These are phyloP conservation scores for Aspergillus leporis DNA, from an alignment of 495 filamentous ascomycete genomes.

Conservation along the genomic window DNA sequence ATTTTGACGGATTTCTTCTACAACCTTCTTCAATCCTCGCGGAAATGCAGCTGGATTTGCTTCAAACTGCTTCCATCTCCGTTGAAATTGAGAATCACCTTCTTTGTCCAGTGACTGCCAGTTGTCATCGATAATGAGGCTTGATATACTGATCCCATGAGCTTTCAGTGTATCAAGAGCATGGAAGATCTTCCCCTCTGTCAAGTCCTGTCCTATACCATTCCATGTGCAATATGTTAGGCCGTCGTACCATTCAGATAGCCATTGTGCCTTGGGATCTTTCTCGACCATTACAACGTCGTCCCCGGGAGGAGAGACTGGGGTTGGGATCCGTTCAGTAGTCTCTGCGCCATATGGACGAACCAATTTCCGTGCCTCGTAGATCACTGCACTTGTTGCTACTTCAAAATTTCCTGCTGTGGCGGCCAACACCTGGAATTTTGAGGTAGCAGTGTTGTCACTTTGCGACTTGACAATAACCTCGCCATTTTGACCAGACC, in stretches of 20 bases:
- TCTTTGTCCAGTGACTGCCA: constrained; percentile 81
- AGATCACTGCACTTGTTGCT: constrained; percentile 79
- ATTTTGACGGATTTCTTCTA: constrained; percentile 64
- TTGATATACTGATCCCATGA: constrained; percentile 72
- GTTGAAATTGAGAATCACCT: constrained; percentile 49
- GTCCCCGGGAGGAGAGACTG: constrained; percentile 41
- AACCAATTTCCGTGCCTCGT: constrained; percentile 76
- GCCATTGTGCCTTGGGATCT: constrained; percentile 64
- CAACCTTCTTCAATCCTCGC: constrained; percentile 67
- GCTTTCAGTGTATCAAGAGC: constrained; percentile 71
- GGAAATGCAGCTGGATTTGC: constrained; percentile 82
- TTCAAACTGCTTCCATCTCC: constrained; percentile 72
- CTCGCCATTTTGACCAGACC: constrained; percentile 63
- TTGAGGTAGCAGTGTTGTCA: constrained; percentile 56
- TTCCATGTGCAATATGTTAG: constrained; percentile 90
- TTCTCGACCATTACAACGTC: constrained; percentile 43
- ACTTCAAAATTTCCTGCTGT: constrained; percentile 74
- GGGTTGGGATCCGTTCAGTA: constrained; percentile 13
- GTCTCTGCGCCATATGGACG: constrained; percentile 28
- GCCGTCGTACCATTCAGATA: constrained; percentile 88
- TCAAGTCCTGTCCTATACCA: constrained; percentile 77
- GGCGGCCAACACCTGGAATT: constrained; percentile 68
- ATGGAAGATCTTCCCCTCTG: constrained; percentile 72
- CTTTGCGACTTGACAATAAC: constrained; percentile 70
- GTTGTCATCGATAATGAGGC: constrained; percentile 92